Conservation (phyloP, 495 filamentous ascomycete genomes). For the Glarea lozoyensis region DNA sequence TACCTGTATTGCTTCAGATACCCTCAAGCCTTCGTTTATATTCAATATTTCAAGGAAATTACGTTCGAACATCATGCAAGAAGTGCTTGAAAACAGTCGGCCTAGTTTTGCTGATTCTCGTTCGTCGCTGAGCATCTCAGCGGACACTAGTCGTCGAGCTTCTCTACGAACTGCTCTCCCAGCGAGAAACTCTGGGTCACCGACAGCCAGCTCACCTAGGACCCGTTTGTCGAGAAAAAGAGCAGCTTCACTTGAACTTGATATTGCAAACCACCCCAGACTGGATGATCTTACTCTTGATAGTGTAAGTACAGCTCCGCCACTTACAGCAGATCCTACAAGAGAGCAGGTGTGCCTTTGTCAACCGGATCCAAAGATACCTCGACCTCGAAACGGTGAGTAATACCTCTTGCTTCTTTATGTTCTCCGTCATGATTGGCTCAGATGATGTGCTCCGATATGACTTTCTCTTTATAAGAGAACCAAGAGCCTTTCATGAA, state of each 20-base stretch:
- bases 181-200: slow-evolving; percentile 12
- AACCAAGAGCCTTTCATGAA: slow-evolving; percentile 3
- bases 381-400: slow-evolving; percentile 91
- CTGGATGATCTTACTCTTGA: slow-evolving; percentile 31
- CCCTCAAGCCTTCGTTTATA: not conserved
- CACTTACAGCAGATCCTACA: slow-evolving; percentile 22
- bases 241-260: slow-evolving; percentile 38
- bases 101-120: slow-evolving; percentile 12
- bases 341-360: slow-evolving; percentile 72
- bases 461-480: slow-evolving; percentile 19
- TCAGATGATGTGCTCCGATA: slow-evolving; percentile 6
- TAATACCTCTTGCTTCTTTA: slow-evolving; percentile 20
- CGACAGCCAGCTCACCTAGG: slow-evolving; percentile 8
- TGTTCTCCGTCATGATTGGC: slow-evolving; percentile 17
- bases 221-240: slow-evolving; percentile 31
- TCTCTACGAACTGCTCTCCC: slow-evolving; percentile 12
- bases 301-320: slow-evolving; percentile 25
- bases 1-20: slow-evolving; percentile 2
- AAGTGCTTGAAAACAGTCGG: not conserved
- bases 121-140: slow-evolving; percentile 17
- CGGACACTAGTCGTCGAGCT: slow-evolving; percentile 16
- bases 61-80: slow-evolving; percentile 10
- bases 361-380: slow-evolving; percentile 87
- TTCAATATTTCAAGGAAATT: not conserved
- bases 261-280: slow-evolving; percentile 32